Conservation (phyloP, 768 basidiomycete species). For the Rhodotorula graminis region DNA sequence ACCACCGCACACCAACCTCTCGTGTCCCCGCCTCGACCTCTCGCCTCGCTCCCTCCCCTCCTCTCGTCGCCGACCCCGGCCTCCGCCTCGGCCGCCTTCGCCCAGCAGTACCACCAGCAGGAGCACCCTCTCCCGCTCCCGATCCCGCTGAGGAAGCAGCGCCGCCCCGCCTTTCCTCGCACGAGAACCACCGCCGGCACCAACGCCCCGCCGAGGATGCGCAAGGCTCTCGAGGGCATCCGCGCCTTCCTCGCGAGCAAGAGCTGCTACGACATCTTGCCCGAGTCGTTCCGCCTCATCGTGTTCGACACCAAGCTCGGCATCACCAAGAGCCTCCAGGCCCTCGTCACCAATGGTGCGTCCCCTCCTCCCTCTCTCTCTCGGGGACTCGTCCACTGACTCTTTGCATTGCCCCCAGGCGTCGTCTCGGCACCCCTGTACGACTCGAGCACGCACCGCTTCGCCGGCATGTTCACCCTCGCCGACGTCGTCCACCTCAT, state of each 20-base stretch:
- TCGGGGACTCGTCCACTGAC: no score
- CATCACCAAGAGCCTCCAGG: conserved; percentile 90
- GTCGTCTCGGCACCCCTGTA: conserved; percentile 97
- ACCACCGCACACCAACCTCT: background rate
- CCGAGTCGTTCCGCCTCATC: conserved; percentile 87
- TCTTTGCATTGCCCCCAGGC: conserved; percentile 53
- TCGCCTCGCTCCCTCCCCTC: background rate
- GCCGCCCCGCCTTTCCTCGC: background rate
- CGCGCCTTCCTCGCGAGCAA: conserved; percentile 75
- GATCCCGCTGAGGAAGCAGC: background rate
- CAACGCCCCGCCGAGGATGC: conserved; percentile 8
- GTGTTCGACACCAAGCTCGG: conserved; percentile 93
- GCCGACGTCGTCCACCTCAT: conserved; percentile 98
- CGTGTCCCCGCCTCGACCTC: background rate
- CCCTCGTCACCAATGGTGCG: conserved; percentile 61
- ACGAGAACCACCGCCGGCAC: conserved; percentile 15
- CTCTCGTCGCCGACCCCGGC: no score
- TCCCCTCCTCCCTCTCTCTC: background rate
- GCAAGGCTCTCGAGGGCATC: conserved; percentile 54
- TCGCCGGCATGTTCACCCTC: conserved; percentile 99
- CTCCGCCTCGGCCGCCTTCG: no score
- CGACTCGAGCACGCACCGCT: conserved; percentile 88
- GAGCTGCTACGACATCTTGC: conserved; percentile 86
- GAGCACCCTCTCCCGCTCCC: background rate
- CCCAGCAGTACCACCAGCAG: no score